phyloP scores from a whole-genome alignment of 2,329 filamentous ascomycete species.

The Pseudocercospora eumusae region DNA sequence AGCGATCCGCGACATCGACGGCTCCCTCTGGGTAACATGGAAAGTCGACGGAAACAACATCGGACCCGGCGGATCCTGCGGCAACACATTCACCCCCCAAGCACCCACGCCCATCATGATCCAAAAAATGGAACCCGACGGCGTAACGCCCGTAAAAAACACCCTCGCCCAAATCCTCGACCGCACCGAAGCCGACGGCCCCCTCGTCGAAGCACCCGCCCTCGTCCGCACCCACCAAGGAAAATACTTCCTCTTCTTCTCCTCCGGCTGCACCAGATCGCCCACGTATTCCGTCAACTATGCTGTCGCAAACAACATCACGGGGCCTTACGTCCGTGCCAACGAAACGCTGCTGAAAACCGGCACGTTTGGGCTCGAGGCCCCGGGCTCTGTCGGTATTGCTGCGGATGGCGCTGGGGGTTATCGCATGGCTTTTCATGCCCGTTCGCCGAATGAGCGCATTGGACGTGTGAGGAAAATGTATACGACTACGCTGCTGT shows the following conservation, averaged over 20 bases:
- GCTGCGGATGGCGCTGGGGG: conserved; percentile 28
- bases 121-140: conserved; percentile 37
- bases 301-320: conserved; percentile 34
- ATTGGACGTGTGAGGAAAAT: conserved; percentile 38
- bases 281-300: conserved; percentile 40
- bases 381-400: conserved; percentile 38
- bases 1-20: conserved; percentile 35
- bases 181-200: conserved; percentile 36
- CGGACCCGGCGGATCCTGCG: conserved; percentile 33
- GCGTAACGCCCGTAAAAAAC: conserved; percentile 30
- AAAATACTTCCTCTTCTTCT: conserved; percentile 43
- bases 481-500: conserved; percentile 36
- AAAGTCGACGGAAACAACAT: conserved; percentile 44
- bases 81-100: conserved; percentile 35
- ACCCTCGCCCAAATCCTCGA: conserved; percentile 34
- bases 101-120: conserved; percentile 39
- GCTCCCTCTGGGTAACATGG: conserved; percentile 37
- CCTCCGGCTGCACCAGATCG: conserved; percentile 38
- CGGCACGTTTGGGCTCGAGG: conserved; percentile 36
- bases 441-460: conserved; percentile 29
- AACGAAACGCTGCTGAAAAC: conserved; percentile 32
- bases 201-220: conserved; percentile 41
- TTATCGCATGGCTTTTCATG: conserved; percentile 40
- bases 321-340: conserved; percentile 38
- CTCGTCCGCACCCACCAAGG: conserved; percentile 35